phyloP scores from a whole-genome alignment of 352 stramenopile genomes.

The Saprolegnia diclina region DNA sequence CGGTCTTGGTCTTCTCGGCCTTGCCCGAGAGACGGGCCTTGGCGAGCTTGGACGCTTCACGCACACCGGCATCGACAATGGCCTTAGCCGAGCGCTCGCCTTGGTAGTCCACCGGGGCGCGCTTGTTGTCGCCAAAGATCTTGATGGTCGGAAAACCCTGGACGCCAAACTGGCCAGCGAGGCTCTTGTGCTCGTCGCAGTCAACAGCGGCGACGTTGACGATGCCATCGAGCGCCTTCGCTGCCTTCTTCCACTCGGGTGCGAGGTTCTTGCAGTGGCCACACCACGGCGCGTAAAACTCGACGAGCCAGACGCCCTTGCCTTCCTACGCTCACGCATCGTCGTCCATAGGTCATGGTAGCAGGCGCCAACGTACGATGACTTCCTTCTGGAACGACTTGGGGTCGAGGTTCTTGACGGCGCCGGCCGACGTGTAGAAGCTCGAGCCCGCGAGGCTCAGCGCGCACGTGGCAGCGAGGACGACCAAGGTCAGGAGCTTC shows the following conservation, averaged over 20 bases:
- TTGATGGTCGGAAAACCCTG: constrained; percentile 93
- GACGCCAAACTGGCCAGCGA: constrained; percentile 85
- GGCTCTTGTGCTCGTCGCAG: constrained; percentile 69
- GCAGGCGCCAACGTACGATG: constrained; percentile 31
- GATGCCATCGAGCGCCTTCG: constrained; percentile 80
- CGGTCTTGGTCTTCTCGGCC: constrained; percentile 41
- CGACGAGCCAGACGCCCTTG: constrained; percentile 87
- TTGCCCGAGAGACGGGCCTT: constrained; percentile 70
- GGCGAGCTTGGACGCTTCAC: constrained; percentile 63
- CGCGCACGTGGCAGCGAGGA: constrained; percentile 33
- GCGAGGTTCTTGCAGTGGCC: constrained; percentile 92
- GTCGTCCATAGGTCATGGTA: not conserved
- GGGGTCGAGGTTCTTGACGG: constrained; percentile 64
- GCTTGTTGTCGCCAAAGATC: constrained; percentile 84
- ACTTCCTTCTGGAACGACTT: constrained; percentile 64
- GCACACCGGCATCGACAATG: constrained; percentile 80
- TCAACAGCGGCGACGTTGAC: constrained; percentile 88
- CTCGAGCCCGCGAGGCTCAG: constrained; percentile 31
- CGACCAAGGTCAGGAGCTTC: constrained; percentile 31
- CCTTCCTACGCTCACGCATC: constrained; percentile 38
- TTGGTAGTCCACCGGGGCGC: constrained; percentile 66
- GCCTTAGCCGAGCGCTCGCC: constrained; percentile 73
- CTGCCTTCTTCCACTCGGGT: constrained; percentile 89
- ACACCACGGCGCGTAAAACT: constrained; percentile 95
- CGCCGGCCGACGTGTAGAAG: constrained; percentile 62